These are phyloP conservation scores for Auxenochlorella protothecoides DNA, from an alignment of 139 green algal species.

Conservation along the genomic window DNA sequence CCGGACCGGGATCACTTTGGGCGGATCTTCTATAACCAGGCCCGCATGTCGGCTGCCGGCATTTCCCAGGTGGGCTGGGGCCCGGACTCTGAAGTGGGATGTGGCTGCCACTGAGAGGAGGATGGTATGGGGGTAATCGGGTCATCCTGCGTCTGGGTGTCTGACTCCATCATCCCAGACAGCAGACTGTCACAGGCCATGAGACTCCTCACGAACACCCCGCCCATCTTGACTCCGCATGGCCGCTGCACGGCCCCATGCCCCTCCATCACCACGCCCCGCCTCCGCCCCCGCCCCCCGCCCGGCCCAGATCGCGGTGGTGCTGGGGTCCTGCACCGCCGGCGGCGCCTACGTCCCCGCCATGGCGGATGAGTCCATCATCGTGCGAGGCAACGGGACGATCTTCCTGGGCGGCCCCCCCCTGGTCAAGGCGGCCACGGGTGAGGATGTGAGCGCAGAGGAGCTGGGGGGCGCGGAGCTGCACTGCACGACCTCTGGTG, in stretches of 20 bases:
- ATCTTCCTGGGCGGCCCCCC: constrained; percentile 66
- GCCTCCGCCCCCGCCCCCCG: too few relatives aligned
- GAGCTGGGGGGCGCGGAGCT: constrained; percentile 81
- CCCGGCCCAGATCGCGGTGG: constrained; percentile 40
- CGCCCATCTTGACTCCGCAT: too few relatives aligned
- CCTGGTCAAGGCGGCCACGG: constrained; percentile 68
- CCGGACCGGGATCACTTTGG: constrained; percentile 91
- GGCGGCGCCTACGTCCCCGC: constrained; percentile 76
- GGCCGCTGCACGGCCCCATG: too few relatives aligned
- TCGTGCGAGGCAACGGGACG: constrained; percentile 65
- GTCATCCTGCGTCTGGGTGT: too few relatives aligned
- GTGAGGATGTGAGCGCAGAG: constrained; percentile 82
- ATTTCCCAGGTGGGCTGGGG: constrained; percentile 60
- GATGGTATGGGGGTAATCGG: too few relatives aligned
- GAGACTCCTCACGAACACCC: too few relatives aligned
- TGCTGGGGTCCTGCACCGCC: constrained; percentile 87
- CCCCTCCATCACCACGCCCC: too few relatives aligned
- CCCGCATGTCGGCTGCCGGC: constrained; percentile 71
- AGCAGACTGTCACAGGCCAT: too few relatives aligned
- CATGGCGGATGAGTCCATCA: constrained; percentile 70
- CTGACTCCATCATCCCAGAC: too few relatives aligned
- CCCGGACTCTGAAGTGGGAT: too few relatives aligned
- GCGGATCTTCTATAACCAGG: constrained; percentile 84
- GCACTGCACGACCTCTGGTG: constrained; percentile 66
- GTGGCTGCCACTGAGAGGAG: too few relatives aligned